Base-by-base conservation (phyloP, 2,329 filamentous ascomycete genomes). In the Cladobotryum protrusum region DNA sequence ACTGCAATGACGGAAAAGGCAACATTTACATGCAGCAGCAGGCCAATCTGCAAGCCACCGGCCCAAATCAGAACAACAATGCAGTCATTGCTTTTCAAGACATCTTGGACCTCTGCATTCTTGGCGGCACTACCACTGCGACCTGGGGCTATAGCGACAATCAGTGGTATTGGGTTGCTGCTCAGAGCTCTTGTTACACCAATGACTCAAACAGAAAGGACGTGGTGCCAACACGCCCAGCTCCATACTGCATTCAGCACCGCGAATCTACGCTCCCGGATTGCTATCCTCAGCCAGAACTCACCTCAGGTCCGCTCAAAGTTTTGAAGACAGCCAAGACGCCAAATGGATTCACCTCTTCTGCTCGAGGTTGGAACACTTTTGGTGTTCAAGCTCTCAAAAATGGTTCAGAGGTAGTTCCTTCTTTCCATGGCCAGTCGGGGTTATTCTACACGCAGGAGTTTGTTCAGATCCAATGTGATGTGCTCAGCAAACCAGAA, bases 381-480 rank as follows among this genome's bases (percentile, higher is more conserved):
- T 43, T 39, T 19, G 47, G 39, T 12, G 33, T 44, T 14, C 50
- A 52, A n/a, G 50, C 50, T 6, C 13, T 47, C 14, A 17, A 49
- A 36, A 47, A 43, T 18, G 37, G 15, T 19, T 50, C 42, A n/a
- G 39, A 20, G 34, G 39, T 50, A 2, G 37, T 47, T 9, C 50
- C 43, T 9, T 43, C 43, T 13, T 53, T 53, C 24, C 43, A 43
- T 18, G 51, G 51, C 15, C 51, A 53, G 14, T 47, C 47, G 7
- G 51, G 51, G 0, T n/a, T 53, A 6, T 35, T 43, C 33, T 53
- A 50, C 18, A 50, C 40, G 1, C 43, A 53, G 11, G 34, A 53
- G 15, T 53, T 53, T 35, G 51, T 53, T 15, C 17, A 53, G 40
- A 53, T 48, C n/a, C 51, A 53, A 24, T 53, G 51, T 35, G 51